Conservation (phyloP, 1,284 basidiomycete species). For the Cryptococcus jaspeensis region DNA sequence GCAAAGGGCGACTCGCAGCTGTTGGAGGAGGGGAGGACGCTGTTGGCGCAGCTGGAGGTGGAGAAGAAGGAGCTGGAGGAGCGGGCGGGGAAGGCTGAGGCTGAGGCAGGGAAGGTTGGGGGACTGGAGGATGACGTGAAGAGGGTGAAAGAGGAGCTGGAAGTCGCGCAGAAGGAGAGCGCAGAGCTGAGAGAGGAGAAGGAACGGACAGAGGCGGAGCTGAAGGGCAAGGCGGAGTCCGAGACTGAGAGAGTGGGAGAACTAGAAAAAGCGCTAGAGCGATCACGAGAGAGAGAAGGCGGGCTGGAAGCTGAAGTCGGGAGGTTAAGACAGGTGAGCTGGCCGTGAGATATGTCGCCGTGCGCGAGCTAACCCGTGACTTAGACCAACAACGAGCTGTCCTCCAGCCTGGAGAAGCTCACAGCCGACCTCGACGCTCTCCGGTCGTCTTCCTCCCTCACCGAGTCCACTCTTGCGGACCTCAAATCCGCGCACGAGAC, state of each 20-base stretch:
- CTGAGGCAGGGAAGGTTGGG: conserved; percentile 14
- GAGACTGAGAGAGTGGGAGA: conserved; percentile 28
- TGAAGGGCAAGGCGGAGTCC: conserved; percentile 11
- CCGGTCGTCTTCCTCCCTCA: conserved; percentile 7
- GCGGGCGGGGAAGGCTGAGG: conserved; percentile 12
- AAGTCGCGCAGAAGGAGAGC: conserved; percentile 8
- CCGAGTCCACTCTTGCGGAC: conserved; percentile 10
- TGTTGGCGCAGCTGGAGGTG: conserved; percentile 34
- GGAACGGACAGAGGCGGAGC: conserved; percentile 13
- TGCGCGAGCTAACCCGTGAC: not conserved
- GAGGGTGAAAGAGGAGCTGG: conserved; percentile 8
- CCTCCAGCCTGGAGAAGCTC: conserved; percentile 13
- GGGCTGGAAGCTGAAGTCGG: conserved; percentile 47
- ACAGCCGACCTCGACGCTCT: conserved; percentile 22
- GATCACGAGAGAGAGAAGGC: conserved; percentile 44
- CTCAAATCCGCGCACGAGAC: conserved; percentile 24
- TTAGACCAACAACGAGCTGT: conserved; percentile 32
- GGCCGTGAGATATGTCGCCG: not conserved
- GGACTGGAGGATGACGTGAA: conserved; percentile 12
- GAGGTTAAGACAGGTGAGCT: conserved; percentile 44
- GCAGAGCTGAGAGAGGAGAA: conserved; percentile 17
- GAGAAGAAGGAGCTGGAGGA: conserved; percentile 33
- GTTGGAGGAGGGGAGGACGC: conserved; percentile 32
- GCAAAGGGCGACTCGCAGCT: conserved; percentile 35
- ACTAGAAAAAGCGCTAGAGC: conserved; percentile 41